These are phyloP conservation scores for Eucalyptus victrix DNA, from an alignment of 345 rosid genomes.

Conservation along the genomic window DNA sequence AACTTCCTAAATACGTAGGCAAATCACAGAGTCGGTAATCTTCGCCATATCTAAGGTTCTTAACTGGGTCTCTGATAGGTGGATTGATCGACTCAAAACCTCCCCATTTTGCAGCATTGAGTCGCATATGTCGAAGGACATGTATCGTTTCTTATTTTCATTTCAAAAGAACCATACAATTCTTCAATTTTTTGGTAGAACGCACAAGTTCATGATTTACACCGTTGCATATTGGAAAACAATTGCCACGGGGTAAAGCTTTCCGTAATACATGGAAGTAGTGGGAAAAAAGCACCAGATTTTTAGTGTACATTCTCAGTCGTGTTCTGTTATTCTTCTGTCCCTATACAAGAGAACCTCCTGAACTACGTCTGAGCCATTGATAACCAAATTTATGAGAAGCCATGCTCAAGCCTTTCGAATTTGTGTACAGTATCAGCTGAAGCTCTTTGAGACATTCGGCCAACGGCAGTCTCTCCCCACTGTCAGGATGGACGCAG, in stretches of 20 bases:
- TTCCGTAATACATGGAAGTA: neutral
- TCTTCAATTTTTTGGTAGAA: neutral
- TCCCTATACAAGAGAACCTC: neutral
- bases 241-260: neutral
- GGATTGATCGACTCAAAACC: neutral
- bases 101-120: neutral
- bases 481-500: neutral
- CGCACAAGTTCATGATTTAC: neutral
- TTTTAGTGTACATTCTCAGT: neutral
- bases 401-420: neutral
- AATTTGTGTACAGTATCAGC: neutral
- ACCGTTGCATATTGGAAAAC: neutral
- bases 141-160: neutral
- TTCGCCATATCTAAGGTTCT: neutral
- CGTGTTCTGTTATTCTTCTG: neutral
- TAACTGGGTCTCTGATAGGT: neutral
- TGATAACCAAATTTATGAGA: neutral
- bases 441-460: neutral
- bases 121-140: neutral
- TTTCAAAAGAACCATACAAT: neutral
- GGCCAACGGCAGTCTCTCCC: neutral
- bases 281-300: neutral
- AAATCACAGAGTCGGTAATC: neutral
- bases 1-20: neutral
- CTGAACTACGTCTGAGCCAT: neutral